phyloP scores from a whole-genome alignment of 2,329 filamentous ascomycete genomes.

The Cladosporium sp. region DNA sequence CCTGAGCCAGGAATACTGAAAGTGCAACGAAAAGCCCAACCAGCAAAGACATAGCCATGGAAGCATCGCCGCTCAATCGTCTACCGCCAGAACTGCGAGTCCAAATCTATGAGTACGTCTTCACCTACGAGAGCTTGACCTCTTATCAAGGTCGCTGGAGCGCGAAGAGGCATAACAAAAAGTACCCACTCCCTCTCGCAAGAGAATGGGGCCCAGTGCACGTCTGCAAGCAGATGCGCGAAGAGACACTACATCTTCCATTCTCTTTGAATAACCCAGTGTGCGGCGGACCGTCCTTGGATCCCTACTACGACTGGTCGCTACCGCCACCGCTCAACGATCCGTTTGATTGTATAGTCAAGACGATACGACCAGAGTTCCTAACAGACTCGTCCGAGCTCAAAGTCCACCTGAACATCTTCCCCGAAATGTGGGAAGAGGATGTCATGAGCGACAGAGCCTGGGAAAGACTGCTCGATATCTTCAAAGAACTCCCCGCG shows the following conservation, averaged over 20 bases:
- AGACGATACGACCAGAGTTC: not conserved
- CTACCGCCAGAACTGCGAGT: not conserved
- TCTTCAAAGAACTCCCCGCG: not conserved
- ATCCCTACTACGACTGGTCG: not conserved
- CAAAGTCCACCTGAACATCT: not conserved
- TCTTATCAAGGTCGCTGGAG: not conserved
- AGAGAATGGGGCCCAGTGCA: not conserved
- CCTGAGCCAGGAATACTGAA: not conserved
- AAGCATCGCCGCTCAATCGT: not conserved
- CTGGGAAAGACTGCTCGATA: not conserved
- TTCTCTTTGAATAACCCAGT: not conserved
- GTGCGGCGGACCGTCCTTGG: not conserved
- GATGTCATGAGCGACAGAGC: not conserved
- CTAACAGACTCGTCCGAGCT: not conserved
- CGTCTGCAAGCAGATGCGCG: not conserved
- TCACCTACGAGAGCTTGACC: not conserved
- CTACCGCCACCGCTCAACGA: not conserved
- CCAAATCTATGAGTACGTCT: not conserved
- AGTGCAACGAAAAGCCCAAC: no score
- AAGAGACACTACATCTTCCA: not conserved
- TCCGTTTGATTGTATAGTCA: not conserved
- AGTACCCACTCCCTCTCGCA: not conserved
- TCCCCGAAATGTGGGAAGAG: not conserved
- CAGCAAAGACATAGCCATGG: not conserved
- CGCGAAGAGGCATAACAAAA: not conserved